Conservation (phyloP, 2,329 filamentous ascomycete species). For the Arthrinium puccinioides region DNA sequence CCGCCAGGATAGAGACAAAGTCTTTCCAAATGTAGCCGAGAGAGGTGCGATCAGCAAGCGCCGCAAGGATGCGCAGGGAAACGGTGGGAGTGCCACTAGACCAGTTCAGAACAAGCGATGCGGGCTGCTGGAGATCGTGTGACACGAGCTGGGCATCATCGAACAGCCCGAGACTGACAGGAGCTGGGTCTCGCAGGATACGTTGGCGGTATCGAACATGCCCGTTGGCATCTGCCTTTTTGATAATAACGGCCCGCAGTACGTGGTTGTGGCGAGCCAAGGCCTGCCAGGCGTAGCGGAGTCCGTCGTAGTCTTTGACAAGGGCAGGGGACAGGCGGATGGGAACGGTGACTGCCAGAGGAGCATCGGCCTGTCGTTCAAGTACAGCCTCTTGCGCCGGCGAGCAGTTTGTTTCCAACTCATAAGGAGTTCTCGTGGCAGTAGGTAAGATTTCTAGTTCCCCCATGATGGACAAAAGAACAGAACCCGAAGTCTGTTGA, state of each 20-base stretch:
- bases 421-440: not conserved
- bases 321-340: not conserved
- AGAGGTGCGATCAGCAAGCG: not conserved
- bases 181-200: not conserved
- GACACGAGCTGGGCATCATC: not conserved
- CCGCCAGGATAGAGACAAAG: slow-evolving; percentile 1
- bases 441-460: not conserved
- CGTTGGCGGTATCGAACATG: not conserved
- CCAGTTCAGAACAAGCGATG: slow-evolving; percentile 1
- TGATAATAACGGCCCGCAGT: not conserved
- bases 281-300: not conserved
- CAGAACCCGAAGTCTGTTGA: no score
- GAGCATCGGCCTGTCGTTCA: not conserved
- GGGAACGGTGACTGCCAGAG: not conserved
- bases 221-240: not conserved
- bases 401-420: not conserved
- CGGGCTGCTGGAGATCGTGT: not conserved
- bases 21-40: not conserved
- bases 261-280: not conserved
- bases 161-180: not conserved
- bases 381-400: not conserved
- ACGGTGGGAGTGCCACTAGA: not conserved
- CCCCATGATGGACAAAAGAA: not conserved
- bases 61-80: not conserved
- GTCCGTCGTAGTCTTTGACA: not conserved